phyloP scores from a whole-genome alignment of 768 basidiomycete species.

The Pholiota microspora region DNA sequence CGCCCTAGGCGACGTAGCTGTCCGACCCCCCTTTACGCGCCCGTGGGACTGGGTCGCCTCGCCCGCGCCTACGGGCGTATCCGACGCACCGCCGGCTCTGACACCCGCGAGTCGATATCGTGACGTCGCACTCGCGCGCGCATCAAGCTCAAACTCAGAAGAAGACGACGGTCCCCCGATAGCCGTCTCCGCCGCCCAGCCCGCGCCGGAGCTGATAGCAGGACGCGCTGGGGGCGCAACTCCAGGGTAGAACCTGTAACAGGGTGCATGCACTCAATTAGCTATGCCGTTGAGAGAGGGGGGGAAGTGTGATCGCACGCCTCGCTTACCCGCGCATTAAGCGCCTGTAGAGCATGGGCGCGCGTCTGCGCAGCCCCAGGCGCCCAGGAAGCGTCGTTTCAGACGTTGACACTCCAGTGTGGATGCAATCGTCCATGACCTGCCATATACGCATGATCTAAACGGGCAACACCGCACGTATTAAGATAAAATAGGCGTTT shows the following conservation, averaged over 20 bases:
- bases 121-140: background rate
- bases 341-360: slow-evolving; percentile 85
- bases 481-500: background rate
- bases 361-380: slow-evolving; percentile 73
- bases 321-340: slow-evolving; percentile 78
- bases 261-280: slow-evolving; percentile 21
- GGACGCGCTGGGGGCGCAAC: background rate
- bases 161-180: slow-evolving; percentile 16
- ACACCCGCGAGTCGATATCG: background rate
- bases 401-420: slow-evolving; percentile 74
- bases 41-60: background rate
- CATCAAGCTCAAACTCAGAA: slow-evolving; percentile 1
- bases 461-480: background rate
- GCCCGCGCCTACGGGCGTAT: background rate
- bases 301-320: background rate
- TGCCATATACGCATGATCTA: slow-evolving; percentile 77
- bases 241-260: slow-evolving; percentile 31
- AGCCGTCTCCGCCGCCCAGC: slow-evolving; percentile 15
- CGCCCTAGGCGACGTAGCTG: slow-evolving; percentile 1
- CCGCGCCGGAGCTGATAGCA: slow-evolving; percentile 17
- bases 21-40: background rate
- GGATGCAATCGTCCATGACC: slow-evolving; percentile 94
- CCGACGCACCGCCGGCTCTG: background rate
- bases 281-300: too few relatives aligned
- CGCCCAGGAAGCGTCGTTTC: slow-evolving; percentile 87